These are phyloP conservation scores for Curvularia hawaiiensis DNA, from an alignment of 2,329 filamentous ascomycete species.

Conservation along the genomic window DNA sequence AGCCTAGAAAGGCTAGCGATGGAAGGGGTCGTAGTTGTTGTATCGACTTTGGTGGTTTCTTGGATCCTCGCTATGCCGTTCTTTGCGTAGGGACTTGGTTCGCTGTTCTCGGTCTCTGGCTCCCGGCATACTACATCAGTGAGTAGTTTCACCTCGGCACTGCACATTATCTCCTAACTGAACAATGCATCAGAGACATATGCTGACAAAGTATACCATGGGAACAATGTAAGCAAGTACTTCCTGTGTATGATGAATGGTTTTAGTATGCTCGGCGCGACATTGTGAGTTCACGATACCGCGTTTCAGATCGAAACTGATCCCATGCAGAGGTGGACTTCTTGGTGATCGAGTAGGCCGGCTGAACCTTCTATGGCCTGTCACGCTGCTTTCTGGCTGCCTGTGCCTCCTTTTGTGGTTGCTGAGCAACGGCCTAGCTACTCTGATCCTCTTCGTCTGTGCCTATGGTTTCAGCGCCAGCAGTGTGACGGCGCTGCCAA, in stretches of 20 bases:
- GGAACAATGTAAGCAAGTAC: slow-evolving; percentile 50
- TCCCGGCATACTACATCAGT: slow-evolving; percentile 44
- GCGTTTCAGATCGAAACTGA: neutral
- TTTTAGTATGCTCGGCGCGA: slow-evolving; percentile 60
- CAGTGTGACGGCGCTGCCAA: slow-evolving; percentile 66
- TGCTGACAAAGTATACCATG: slow-evolving; percentile 58
- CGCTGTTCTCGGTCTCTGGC: slow-evolving; percentile 38
- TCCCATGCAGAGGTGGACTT: slow-evolving; percentile 47
- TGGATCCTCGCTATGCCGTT: slow-evolving; percentile 40
- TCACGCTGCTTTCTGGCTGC: slow-evolving; percentile 51
- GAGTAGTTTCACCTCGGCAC: slow-evolving; percentile 24
- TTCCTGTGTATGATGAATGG: slow-evolving; percentile 57
- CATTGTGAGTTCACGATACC: slow-evolving; percentile 48
- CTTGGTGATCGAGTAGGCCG: slow-evolving; percentile 60
- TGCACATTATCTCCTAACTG: slow-evolving; percentile 26
- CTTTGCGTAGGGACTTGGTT: slow-evolving; percentile 36
- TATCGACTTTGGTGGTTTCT: slow-evolving; percentile 43
- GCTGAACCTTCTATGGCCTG: slow-evolving; percentile 59
- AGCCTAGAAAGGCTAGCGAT: slow-evolving; percentile 11
- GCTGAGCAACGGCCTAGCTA: slow-evolving; percentile 53
- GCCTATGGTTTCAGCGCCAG: slow-evolving; percentile 74
- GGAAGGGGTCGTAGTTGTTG: slow-evolving; percentile 33
- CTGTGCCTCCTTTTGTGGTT: slow-evolving; percentile 63
- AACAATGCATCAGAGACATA: slow-evolving; percentile 63
- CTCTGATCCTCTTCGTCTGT: slow-evolving; percentile 68